These are phyloP conservation scores for Piromyces sp. DNA, from an alignment of 192 early-diverging fungal genomes.

Conservation along the genomic window DNA sequence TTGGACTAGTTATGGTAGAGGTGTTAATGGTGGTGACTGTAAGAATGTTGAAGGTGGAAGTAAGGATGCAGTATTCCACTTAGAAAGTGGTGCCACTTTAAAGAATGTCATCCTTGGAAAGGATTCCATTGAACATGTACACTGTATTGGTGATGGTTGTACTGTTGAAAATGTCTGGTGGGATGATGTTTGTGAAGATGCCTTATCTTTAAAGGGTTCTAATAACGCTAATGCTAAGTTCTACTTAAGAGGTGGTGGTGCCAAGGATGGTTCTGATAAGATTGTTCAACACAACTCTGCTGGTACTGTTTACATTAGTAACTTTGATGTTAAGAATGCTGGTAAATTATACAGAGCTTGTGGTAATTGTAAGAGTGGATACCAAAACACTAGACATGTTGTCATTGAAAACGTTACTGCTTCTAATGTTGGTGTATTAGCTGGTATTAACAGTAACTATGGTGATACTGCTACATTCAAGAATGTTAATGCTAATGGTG, in stretches of 20 bases:
- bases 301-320: no score
- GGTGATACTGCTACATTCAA: neutral
- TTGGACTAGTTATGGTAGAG: no score
- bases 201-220: no score
- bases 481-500: neutral
- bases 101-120: neutral
- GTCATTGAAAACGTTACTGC: neutral
- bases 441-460: neutral
- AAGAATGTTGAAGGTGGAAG: neutral
- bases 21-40: neutral
- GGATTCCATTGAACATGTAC: neutral
- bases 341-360: neutral
- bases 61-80: neutral
- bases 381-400: neutral
- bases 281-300: neutral
- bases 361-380: neutral
- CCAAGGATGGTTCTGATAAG: neutral
- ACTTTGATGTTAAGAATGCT: neutral
- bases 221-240: no score
- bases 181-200: no score
- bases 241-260: neutral
- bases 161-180: no score
- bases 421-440: neutral
- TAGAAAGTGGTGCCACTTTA: neutral
- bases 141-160: neutral